These are phyloP conservation scores for Taiozyma sp. DNA, from an alignment of 1,139 yeast genomes.

Conservation along the genomic window DNA sequence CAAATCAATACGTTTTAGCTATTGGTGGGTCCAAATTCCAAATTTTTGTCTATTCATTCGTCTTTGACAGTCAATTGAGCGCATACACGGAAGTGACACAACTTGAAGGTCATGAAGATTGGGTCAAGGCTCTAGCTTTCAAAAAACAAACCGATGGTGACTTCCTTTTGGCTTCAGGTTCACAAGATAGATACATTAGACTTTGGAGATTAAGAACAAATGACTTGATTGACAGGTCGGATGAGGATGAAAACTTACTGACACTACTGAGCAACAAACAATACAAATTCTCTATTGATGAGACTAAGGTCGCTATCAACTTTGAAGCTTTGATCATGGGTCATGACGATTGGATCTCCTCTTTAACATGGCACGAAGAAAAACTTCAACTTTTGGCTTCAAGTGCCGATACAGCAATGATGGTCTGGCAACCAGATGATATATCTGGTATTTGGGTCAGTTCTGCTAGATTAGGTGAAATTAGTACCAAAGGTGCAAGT, in stretches of 20 bases:
- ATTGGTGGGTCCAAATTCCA: constrained; percentile 74
- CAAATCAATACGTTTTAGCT: constrained; percentile 48
- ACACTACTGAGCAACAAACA: constrained; percentile 58
- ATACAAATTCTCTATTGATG: constrained; percentile 44
- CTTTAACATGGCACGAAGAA: constrained; percentile 73
- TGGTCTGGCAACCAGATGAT: constrained; percentile 93
- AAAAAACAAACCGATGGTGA: constrained; percentile 43
- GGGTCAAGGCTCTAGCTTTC: constrained; percentile 74
- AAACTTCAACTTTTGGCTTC: constrained; percentile 67
- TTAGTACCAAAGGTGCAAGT: constrained; percentile 93
- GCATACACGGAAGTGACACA: constrained; percentile 40
- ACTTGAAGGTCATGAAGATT: constrained; percentile 87
- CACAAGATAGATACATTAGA: constrained; percentile 86
- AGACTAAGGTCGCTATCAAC: constrained; percentile 44
- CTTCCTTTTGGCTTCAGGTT: constrained; percentile 72
- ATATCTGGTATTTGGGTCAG: constrained; percentile 92
- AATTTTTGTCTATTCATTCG: constrained; percentile 51
- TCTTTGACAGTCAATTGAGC: constrained; percentile 14
- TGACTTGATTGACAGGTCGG: constrained; percentile 50
- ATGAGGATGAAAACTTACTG: constrained; percentile 49
- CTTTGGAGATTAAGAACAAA: constrained; percentile 70
- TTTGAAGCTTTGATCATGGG: constrained; percentile 96
- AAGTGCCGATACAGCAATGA: constrained; percentile 89
- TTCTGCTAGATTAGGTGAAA: constrained; percentile 75
- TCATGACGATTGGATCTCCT: constrained; percentile 96